Base-by-base conservation (phyloP, 768 basidiomycete genomes). In the Agaricus bisporus region DNA sequence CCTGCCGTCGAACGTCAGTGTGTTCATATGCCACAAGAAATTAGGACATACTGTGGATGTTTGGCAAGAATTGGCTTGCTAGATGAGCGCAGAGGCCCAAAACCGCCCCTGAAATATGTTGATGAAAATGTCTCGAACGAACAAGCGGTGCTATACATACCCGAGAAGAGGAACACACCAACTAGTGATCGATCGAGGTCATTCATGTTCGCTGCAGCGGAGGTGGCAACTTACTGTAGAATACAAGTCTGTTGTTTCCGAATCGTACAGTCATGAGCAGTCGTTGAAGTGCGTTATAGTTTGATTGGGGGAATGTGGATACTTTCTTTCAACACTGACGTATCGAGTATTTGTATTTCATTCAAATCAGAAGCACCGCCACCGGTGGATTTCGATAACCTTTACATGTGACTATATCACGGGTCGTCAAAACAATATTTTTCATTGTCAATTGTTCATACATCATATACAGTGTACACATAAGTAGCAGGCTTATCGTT, bases 21-120 rank as follows among this genome's bases (percentile, higher is more conserved):
- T 45, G 43, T 35, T 25, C 48, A 7, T 29, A 22, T 28, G 37
- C 12, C 36, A 49, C 28, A 22, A 48, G 25, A 22, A 42, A 42
- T 43, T 17, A 0, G 37, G 35, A 70, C 82, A 48, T 62, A 90
- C 89, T 72, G 63, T 83, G 81, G 22, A 83, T 65, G 43, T 73
- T 66, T 0, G 89, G 86, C 26, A 89, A 71, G 66, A 91, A 90
- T 42, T 83, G 64, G 46, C 54, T 74, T 1, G 83, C 86, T 59
- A 90, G 81, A 66, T 88, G 80, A 11, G 78, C 81, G 2, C 82
- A 72, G 20, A 91, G 64, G 9, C 89, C 89, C 4, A 91, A 76
- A 36, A 88, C 83, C 26, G 76, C 73, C 12, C 72, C 72, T 76
- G 59, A 32, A 17, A 48, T n/a, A 41, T 28, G 36, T 32, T 4